Evolutionary conservation across 2,329 filamentous ascomycete genomes (phyloP), one percentile per base, ranked within the genome.

Genomic region (Paramyrothecium roridum): DNA sequence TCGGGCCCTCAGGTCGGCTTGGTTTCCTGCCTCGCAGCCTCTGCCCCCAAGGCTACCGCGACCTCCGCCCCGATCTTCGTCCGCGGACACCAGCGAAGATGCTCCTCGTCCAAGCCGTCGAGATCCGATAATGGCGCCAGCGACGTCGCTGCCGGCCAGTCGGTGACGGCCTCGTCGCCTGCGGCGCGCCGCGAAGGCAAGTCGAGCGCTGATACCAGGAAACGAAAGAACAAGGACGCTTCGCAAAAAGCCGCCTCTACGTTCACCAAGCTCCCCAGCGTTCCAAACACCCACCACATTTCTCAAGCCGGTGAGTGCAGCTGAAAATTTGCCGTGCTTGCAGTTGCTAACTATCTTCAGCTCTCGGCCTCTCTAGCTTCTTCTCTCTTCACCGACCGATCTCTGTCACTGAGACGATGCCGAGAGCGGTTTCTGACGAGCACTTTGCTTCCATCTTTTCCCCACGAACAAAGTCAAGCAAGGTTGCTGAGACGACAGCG

Each of bases 381-480:
- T 98, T 98, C 79, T 96, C 93, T 59, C 88, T 96, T 62, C 91
- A 99, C 75, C 87, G 95, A 58, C 95, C 95, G 48, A 93, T 99
- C 67, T 96, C 91, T 54, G 85, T 97, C 61, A 92, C 88, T 51
- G 87, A 88, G 64, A 87, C 88, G 62, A 87, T 96, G 67, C 95
- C 89, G 54, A 86, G 84, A 64, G 78, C 82, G 20, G 82, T 92
- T 48, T 86, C 83, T 52, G 80, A 88, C 59, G 88, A 90, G 68
- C 82, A 87, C 51, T 97, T 98, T 72, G 87, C 90, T 59, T 82
- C 88, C 67, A 93, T 99, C 67, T 98, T 98, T 72, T 80, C 86
- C 48, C 70, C 77, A 55, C 81, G 79, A 53, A 72, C 74, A 21
- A 79, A 79, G 62, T 66, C 72, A 58, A 76, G 75, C 67, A 75